These are phyloP conservation scores for Mortierella claussenii DNA, from an alignment of 192 early-diverging fungal genomes.

Conservation along the genomic window DNA sequence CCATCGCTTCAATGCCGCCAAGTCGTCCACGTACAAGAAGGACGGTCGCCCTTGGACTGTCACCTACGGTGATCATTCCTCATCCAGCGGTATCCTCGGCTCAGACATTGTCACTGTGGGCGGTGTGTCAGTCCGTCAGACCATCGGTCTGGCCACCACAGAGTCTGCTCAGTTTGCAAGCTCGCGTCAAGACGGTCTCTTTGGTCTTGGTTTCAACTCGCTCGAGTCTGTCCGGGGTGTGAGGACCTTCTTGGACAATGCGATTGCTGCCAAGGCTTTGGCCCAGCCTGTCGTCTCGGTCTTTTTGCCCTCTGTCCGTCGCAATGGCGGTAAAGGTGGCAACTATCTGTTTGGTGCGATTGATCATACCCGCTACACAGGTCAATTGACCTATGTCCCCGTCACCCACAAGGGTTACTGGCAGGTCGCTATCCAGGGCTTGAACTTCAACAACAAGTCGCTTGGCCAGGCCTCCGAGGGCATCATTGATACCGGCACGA, in stretches of 20 bases:
- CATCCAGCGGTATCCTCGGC: constrained; percentile 42
- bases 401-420: constrained; percentile 61
- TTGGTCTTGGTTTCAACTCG: constrained; percentile 68
- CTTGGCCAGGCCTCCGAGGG: constrained; percentile 20
- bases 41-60: constrained; percentile 66
- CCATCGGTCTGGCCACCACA: constrained; percentile 65
- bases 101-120: constrained; percentile 68
- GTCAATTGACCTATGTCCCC: constrained; percentile 63
- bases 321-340: constrained; percentile 51
- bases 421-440: constrained; percentile 53
- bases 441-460: constrained; percentile 30
- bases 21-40: constrained; percentile 62
- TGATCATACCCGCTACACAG: constrained; percentile 56
- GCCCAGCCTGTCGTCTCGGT: constrained; percentile 66
- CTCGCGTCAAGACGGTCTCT: constrained; percentile 67
- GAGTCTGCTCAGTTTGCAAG: constrained; percentile 60
- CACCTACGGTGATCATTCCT: constrained; percentile 68
- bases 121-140: constrained; percentile 64
- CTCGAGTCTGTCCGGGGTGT: constrained; percentile 48
- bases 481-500: constrained; percentile 72
- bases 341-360: constrained; percentile 64
- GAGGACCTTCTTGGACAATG: constrained; percentile 63
- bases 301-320: constrained; percentile 60
- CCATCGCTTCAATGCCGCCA: constrained; percentile 55
- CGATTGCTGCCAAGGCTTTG: constrained; percentile 61